Conservation (phyloP, 805 yeast species). For the Wickerhamiella galacta region DNA sequence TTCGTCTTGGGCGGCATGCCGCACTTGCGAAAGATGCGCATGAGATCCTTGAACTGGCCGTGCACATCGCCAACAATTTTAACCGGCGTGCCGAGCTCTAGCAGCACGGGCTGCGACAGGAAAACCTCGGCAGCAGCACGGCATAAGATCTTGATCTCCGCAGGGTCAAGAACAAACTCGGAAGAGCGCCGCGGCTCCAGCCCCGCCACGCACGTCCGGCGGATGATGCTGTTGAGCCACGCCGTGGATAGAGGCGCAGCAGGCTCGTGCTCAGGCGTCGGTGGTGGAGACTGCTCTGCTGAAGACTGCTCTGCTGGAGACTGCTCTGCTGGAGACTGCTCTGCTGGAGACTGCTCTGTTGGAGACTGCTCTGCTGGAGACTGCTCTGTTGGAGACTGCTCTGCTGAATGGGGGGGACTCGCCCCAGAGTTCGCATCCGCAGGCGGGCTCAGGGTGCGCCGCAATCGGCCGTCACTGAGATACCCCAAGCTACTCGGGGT, state of each 20-base stretch:
- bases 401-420: too few relatives aligned
- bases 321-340: too few relatives aligned
- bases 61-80: slow-evolving; percentile 90
- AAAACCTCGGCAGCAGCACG: slow-evolving; percentile 72
- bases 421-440: too few relatives aligned
- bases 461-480: neutral
- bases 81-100: slow-evolving; percentile 75
- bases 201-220: slow-evolving; percentile 16
- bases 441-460: slow-evolving; percentile 3
- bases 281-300: neutral
- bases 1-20: slow-evolving; percentile 94
- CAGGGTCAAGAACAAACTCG: slow-evolving; percentile 66
- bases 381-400: too few relatives aligned
- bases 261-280: neutral
- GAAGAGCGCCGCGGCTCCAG: slow-evolving; percentile 7
- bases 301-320: too few relatives aligned
- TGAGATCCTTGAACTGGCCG: slow-evolving; percentile 87
- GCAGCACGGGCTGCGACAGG: slow-evolving; percentile 71
- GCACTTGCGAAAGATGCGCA: slow-evolving; percentile 82
- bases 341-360: too few relatives aligned
- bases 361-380: too few relatives aligned
- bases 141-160: slow-evolving; percentile 74
- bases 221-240: slow-evolving; percentile 14
- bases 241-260: slow-evolving; percentile 5
- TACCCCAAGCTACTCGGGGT: slow-evolving; percentile 1